Evolutionary conservation across 139 green algal genomes (phyloP), one percentile per base, ranked within the genome.

Genomic region (Micromonas commoda): DNA sequence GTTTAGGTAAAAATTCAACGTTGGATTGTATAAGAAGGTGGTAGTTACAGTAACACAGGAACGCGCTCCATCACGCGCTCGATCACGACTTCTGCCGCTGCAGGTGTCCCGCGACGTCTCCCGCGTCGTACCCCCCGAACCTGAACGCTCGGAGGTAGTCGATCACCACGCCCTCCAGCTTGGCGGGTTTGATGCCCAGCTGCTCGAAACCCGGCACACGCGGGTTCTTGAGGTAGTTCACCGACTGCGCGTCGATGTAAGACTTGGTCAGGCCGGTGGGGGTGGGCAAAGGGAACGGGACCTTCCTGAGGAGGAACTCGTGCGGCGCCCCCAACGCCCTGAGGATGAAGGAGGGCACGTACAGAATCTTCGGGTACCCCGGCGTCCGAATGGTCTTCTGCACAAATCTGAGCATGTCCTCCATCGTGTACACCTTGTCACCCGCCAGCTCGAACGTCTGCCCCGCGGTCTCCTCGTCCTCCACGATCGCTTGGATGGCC

Each of bases 391-490:
- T 29, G 51, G 6, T 53, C 2, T 28, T 26, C 2, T 54, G 16
- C 32, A 37, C 28, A 6, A 78, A 51, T 21, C 69, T 69, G 21
- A 63, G 32, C 19, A 78, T 29, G 23, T 78, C 74, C 23, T 76
- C 87, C 82, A 68, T 92, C 83, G 85, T 92, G 52, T 92, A 84
- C 23, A 91, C 83, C 52, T 97, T 88, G 1, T 94, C 92, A 0
- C 95, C 95, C 0, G 77, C 91, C 71, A 99, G 88, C 81, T 92
- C 84, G 84, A 92, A 96, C 9, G 86, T 92, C 86, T 95, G 84
- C 29, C 95, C 95, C 31, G 88, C 85, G 3, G 80, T 82, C 23
- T 82, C 79, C 63, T 88, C 77, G 73, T 96, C 83, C 33, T 84
- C 75, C 1, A 78, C 72, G 24, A 79, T 52, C 39, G 83, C 82